Evolutionary conservation across 2,329 filamentous ascomycete species (phyloP), one percentile per base, ranked within the genome.

Genomic region (Fusarium sp.): DNA sequence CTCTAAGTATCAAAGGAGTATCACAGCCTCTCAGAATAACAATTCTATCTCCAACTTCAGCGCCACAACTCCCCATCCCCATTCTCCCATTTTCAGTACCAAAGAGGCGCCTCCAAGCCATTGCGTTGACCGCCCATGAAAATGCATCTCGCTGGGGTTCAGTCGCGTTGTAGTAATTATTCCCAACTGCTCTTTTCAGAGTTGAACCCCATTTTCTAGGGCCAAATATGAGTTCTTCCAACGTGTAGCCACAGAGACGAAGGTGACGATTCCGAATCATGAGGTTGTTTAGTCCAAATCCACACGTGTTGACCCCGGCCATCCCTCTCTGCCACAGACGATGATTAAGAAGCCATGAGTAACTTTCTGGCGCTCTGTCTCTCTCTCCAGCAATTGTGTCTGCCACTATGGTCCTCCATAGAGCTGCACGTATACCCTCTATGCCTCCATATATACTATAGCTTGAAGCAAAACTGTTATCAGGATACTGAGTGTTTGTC

Each of bases 381-480:
- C 25, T 29, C 3, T 39, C 31, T 8, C n/a, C 1, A 4, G 31
- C 27, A 11, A 29, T 54, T 0, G 58, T 48, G 3, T 62, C 55
- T 2, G 36, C 58, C 4, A 60, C 57, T 11, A 60, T 58, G 0
- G 57, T 60, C 4, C 21, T 43, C 43, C 57, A 60, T 1, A 60
- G 21, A 5, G 57, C 57, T 2, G 20, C 2, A 5, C 27, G 41
- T 1, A 43, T 45, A 3, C 17, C 31, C 25, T 60, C 43, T 1
- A 29, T 14, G 6, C 20, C 11, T 9, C 57, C 57, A 6, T 60
- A 60, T 1, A 8, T 18, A 11, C 21, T 48, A 1, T 4, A 11
- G 9, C 7, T 6, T 2, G 29, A 15, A 4, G 13, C 5, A 5
- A 3, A 1, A 6, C 5, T 13, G 5, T 37, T 48, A 0, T n/a